phyloP scores from a whole-genome alignment of 1,284 basidiomycete genomes.

The Apiotrichum gracile region DNA sequence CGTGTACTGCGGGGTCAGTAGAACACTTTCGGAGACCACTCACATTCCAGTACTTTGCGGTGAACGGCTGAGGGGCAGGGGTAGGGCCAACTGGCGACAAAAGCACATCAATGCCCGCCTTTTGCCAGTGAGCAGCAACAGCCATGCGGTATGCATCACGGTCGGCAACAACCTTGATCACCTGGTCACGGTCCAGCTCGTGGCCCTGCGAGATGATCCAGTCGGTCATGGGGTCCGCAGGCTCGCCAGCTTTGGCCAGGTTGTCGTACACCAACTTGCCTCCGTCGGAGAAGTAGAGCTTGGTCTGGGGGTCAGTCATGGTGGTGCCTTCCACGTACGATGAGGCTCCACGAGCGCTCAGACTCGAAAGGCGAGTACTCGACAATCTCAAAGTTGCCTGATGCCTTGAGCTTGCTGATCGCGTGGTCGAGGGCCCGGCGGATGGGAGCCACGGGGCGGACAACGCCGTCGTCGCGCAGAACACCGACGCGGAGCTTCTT shows the following conservation, averaged over 20 bases:
- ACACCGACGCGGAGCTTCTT: slow-evolving; percentile 12
- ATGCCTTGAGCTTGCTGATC: slow-evolving; percentile 22
- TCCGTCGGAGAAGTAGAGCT: slow-evolving; percentile 41
- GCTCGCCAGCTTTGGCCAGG: slow-evolving; percentile 28
- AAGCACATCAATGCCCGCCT: slow-evolving; percentile 33
- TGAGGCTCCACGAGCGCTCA: slow-evolving; percentile 27
- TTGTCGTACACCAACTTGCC: slow-evolving; percentile 17
- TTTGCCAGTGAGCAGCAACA: slow-evolving; percentile 25
- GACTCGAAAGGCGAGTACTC: slow-evolving; percentile 20
- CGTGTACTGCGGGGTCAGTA: slow-evolving; percentile 50
- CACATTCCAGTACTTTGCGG: slow-evolving; percentile 32
- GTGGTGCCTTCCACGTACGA: not conserved
- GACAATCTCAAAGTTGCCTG: slow-evolving; percentile 28
- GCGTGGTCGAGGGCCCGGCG: slow-evolving; percentile 37
- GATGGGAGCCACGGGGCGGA: slow-evolving; percentile 40
- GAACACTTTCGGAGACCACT: not conserved
- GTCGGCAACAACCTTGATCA: slow-evolving; percentile 19
- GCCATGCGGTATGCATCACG: slow-evolving; percentile 31
- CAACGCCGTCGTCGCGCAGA: not conserved
- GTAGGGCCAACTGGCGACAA: slow-evolving; percentile 34
- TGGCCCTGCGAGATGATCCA: slow-evolving; percentile 26
- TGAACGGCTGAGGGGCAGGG: slow-evolving; percentile 33
- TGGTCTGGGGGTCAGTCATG: not conserved
- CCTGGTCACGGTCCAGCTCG: slow-evolving; percentile 11
- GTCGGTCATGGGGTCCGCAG: slow-evolving; percentile 32